These are phyloP conservation scores for Orbilia javanica DNA, from an alignment of 2,329 filamentous ascomycete genomes.

Conservation along the genomic window DNA sequence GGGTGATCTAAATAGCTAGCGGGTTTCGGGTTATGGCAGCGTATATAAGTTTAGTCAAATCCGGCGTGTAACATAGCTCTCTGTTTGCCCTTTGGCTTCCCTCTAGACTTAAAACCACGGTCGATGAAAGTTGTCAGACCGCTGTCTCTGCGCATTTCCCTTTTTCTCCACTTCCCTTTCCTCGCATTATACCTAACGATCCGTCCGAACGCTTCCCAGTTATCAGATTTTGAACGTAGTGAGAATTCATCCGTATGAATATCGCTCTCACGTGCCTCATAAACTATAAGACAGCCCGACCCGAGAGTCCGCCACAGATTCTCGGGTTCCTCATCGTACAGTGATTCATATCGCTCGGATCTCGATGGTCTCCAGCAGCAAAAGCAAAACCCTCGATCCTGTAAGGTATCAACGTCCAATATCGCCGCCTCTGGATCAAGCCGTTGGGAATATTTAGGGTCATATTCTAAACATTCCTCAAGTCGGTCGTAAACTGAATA, in stretches of 20 bases:
- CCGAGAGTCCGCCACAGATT: neutral
- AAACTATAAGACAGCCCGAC: neutral
- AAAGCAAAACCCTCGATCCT: neutral
- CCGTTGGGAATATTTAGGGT: neutral
- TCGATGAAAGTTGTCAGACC: neutral
- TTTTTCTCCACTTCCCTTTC: neutral
- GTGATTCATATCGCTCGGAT: neutral
- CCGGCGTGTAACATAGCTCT: neutral
- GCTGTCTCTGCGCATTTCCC: neutral
- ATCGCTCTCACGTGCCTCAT: neutral
- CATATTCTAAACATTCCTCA: neutral
- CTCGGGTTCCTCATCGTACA: neutral
- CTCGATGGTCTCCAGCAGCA: neutral
- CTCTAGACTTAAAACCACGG: neutral
- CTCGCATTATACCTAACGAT: neutral
- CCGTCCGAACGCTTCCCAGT: neutral
- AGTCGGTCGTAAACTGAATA: neutral
- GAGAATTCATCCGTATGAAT: neutral
- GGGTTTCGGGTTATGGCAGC: too few relatives aligned
- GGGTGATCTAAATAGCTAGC: too few relatives aligned
- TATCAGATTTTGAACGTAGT: neutral
- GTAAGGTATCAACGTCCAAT: neutral
- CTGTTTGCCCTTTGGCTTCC: neutral
- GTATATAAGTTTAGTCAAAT: neutral
- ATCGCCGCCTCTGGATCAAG: neutral